A percentile compares a stretch with the other conserved stretches of the same genome.
These are phyloP conservation scores for Cinchona pubescens DNA, from an alignment of 257 asterid species.

Conservation along the genomic window DNA sequence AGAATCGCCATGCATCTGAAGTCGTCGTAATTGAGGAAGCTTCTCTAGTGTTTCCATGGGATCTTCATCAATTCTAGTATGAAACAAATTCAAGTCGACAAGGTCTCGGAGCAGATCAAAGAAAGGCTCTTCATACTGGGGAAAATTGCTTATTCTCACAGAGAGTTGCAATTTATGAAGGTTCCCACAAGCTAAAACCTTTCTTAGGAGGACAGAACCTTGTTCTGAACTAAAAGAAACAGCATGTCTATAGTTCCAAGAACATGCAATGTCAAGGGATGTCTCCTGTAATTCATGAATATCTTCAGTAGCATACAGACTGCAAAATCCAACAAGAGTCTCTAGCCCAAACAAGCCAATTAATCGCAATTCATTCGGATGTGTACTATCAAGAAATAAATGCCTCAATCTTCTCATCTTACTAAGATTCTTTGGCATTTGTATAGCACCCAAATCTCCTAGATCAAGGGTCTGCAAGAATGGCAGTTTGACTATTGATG, in stretches of 20 bases:
- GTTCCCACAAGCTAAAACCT: not conserved
- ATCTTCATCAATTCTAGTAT: not conserved
- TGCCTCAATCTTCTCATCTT: constrained; percentile 18
- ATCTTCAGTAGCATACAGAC: not conserved
- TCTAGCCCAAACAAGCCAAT: not conserved
- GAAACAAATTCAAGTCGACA: not conserved
- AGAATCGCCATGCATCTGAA: not conserved
- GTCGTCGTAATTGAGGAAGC: not conserved
- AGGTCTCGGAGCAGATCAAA: no score
- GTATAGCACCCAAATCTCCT: rapidly evolving
- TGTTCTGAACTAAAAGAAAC: not conserved
- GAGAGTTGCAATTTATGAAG: not conserved
- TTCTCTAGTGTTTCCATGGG: constrained; percentile 3
- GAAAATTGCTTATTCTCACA: not conserved
- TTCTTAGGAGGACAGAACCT: not conserved
- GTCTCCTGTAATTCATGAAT: not conserved
- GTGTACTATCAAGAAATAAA: constrained; percentile 3
- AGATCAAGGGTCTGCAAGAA: constrained; percentile 9
- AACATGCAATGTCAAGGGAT: not conserved
- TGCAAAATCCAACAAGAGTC: not conserved
- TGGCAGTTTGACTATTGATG: not conserved
- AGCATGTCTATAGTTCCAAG: no score
- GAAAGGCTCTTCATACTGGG: not conserved
- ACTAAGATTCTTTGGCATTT: not conserved
- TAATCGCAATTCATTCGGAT: not conserved